Base-by-base conservation (phyloP, 768 basidiomycete species). In the Boletus rubropictus region DNA sequence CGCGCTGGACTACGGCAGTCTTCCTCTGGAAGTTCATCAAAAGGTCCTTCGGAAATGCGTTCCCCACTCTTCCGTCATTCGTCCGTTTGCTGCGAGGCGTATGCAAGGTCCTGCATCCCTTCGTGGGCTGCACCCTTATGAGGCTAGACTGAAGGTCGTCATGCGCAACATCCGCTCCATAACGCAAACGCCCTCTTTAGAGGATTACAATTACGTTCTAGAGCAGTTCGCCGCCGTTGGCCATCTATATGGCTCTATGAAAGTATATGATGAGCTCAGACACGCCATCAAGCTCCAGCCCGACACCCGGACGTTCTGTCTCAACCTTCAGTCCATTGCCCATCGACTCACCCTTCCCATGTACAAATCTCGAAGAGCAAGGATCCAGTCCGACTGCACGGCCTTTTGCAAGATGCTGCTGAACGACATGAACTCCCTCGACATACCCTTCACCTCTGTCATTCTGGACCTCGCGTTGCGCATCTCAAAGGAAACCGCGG, bases 191-290 rank as follows among this genome's bases (percentile, higher is more conserved):
- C 75, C 65, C 11, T 56, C 60, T 11, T 48, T 84, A 43, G 77
- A 80, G 3, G 89, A 91, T 62, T 91, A 85, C 62, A 75, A 89
- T 61, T 82, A 82, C 57, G 68, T 92, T 49, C 62, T 92, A 42
- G 74, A 78, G 51, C 85, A 88, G 50, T 88, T 88, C 50, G 84
- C 87, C 28, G 79, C 82, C 0, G 79, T 80, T 4, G 89, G 88
- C n/a, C 77, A 90, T 57, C 71, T 79, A 54, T 57, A 69, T 18
- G 86, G 84, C 9, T 73, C 76, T 22, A 70, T 77, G 61, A 62
- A 75, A 31, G 78, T 89, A 11, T 80, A 86, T 57, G 64, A 72
- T 36, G 86, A 89, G 56, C 62, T 91, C 49, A 59, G 61, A 33
- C 55, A 53, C 27, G 54, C 61, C 21, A 46, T 67, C 5, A 77